These are phyloP conservation scores for Groenewaldozyma sp. DNA, from an alignment of 1,139 yeast species.

Conservation along the genomic window DNA sequence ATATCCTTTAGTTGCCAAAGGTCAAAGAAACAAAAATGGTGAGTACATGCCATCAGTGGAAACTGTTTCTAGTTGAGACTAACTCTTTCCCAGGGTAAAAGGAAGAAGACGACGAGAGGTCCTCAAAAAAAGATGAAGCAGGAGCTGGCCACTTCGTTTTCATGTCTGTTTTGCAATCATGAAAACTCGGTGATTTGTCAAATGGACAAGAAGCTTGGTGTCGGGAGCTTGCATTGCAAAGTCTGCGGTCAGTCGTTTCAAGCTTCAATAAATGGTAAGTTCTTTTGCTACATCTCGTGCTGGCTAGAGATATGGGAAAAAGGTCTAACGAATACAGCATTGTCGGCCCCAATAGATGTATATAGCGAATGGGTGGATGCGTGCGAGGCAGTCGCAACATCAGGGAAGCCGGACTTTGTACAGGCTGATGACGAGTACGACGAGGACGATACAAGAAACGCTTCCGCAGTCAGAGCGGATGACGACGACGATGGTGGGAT, in stretches of 20 bases:
- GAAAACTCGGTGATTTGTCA: slow-evolving; percentile 86
- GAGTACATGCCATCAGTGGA: background rate
- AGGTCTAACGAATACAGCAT: slow-evolving; percentile 21
- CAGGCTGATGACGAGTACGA: background rate
- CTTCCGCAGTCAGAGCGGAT: background rate
- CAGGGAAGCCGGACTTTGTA: background rate
- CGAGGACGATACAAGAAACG: background rate
- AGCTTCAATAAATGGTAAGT: slow-evolving; percentile 62
- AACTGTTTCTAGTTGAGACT: background rate
- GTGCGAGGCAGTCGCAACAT: slow-evolving; percentile 65
- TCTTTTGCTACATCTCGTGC: background rate
- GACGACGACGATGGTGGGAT: background rate
- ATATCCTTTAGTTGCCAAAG: too few relatives aligned
- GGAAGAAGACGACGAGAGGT: slow-evolving; percentile 80
- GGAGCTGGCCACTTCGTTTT: slow-evolving; percentile 74
- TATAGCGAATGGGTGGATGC: slow-evolving; percentile 99
- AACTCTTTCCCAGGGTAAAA: slow-evolving; percentile 52
- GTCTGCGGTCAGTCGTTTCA: slow-evolving; percentile 94
- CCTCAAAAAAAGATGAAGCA: slow-evolving; percentile 76
- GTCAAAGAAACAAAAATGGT: background rate
- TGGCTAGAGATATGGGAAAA: background rate
- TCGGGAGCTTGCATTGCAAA: slow-evolving; percentile 83
- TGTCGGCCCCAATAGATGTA: slow-evolving; percentile 85
- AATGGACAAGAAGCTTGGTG: slow-evolving; percentile 74
- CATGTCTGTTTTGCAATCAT: slow-evolving; percentile 92